Percentiles rank a stretch among this genome's conserved stretches.
These are phyloP conservation scores for Leccinum truebloodii DNA, from an alignment of 768 basidiomycete species.

Conservation along the genomic window DNA sequence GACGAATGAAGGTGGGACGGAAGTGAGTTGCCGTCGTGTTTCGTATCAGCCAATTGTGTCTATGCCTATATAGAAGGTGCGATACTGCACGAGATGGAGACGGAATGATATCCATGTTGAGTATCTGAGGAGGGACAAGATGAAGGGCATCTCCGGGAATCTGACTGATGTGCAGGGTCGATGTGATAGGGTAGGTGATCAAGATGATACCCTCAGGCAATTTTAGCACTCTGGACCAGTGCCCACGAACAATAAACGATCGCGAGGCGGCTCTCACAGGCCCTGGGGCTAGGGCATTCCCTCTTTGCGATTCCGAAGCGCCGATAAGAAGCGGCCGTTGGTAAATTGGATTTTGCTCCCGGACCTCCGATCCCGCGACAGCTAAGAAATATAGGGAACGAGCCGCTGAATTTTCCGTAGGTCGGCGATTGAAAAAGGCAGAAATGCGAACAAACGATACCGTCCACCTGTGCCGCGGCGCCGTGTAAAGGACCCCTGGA, in stretches of 20 bases:
- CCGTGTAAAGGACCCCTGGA: conserved; percentile 25
- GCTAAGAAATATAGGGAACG: not conserved
- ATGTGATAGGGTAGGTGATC: conserved; percentile 40
- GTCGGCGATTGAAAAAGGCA: conserved; percentile 35
- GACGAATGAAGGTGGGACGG: conserved; percentile 9
- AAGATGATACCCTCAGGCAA: conserved; percentile 31
- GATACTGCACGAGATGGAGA: conserved; percentile 25
- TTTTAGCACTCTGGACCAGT: conserved; percentile 19
- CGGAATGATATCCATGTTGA: conserved; percentile 26
- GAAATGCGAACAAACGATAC: conserved; percentile 9
- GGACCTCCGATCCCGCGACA: conserved; percentile 4
- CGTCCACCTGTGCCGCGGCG: conserved; percentile 32
- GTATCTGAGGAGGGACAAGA: conserved; percentile 17
- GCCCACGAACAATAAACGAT: conserved; percentile 20
- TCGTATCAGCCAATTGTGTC: conserved; percentile 24
- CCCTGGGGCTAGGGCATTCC: conserved; percentile 28
- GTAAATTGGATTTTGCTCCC: not conserved
- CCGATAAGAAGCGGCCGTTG: conserved; percentile 5
- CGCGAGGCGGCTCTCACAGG: conserved; percentile 18
- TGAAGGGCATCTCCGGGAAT: conserved; percentile 32
- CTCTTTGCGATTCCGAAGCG: conserved; percentile 14
- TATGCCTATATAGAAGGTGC: conserved; percentile 17
- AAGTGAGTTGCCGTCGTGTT: conserved; percentile 4
- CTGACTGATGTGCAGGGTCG: conserved; percentile 37
- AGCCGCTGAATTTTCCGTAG: conserved; percentile 25